A percentile compares a stretch with the other conserved stretches of the same genome.
These are phyloP conservation scores for Balakata baccata DNA, from an alignment of 345 rosid species.

Conservation along the genomic window DNA sequence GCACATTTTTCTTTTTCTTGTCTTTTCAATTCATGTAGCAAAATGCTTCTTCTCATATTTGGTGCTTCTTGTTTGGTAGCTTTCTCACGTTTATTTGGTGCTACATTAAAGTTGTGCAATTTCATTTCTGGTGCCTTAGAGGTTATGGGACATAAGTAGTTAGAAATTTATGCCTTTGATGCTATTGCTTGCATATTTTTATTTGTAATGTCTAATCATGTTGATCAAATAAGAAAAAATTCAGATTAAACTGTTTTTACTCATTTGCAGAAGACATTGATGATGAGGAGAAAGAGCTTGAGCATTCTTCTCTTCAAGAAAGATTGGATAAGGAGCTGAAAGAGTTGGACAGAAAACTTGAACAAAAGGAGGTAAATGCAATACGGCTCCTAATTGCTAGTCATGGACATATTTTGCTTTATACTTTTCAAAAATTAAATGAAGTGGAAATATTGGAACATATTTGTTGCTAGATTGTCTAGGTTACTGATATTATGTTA, in stretches of 20 bases:
- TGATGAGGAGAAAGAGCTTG: slow-evolving; percentile 71
- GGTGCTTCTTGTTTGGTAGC: background rate
- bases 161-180: background rate
- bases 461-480: background rate
- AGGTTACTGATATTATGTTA: no score
- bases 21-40: background rate
- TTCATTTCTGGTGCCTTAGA: background rate
- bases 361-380: slow-evolving; percentile 78
- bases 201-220: background rate
- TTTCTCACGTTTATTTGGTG: background rate
- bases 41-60: no score
- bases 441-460: background rate
- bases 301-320: slow-evolving; percentile 89
- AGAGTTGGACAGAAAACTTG: slow-evolving; percentile 82
- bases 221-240: background rate
- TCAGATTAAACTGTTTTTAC: slow-evolving; percentile 2
- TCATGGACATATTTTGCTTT: background rate
- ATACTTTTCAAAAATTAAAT: background rate
- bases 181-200: background rate
- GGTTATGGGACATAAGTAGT: background rate
- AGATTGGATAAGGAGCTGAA: slow-evolving; percentile 81
- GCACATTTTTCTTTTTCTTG: background rate
- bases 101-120: no score
- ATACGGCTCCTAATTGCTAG: background rate
- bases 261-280: slow-evolving; percentile 62